phyloP scores from a whole-genome alignment of 2,329 filamentous ascomycete species.

The Hymenoscyphus albidus region DNA sequence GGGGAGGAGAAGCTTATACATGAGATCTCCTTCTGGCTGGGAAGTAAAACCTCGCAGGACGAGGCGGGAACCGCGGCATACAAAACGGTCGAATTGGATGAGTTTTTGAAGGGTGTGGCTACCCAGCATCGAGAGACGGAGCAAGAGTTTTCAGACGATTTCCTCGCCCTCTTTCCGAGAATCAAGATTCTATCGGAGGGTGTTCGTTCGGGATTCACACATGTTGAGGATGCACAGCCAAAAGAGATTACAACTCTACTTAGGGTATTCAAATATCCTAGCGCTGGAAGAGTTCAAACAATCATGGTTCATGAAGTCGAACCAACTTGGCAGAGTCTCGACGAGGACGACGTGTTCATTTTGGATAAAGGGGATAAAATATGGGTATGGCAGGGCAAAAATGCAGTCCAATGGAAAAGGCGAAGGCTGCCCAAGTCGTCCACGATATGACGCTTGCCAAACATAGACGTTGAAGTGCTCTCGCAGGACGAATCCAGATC shows the following conservation, averaged over 20 bases:
- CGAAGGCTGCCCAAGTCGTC: slow-evolving; percentile 63
- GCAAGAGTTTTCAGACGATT: slow-evolving; percentile 45
- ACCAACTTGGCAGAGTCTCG: slow-evolving; percentile 57
- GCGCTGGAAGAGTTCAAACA: slow-evolving; percentile 43
- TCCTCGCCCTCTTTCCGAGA: slow-evolving; percentile 56
- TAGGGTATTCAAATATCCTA: slow-evolving; percentile 56
- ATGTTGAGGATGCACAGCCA: slow-evolving; percentile 50
- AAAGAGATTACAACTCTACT: slow-evolving; percentile 50
- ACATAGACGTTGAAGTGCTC: slow-evolving; percentile 63
- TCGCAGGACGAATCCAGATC: slow-evolving; percentile 56
- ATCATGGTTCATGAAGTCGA: slow-evolving; percentile 62
- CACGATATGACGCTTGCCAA: slow-evolving; percentile 62
- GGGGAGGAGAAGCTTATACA: slow-evolving; percentile 49
- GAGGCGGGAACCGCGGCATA: slow-evolving; percentile 67
- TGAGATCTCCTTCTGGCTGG: slow-evolving; percentile 69
- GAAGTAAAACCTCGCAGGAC: slow-evolving; percentile 61
- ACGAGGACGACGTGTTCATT: slow-evolving; percentile 64
- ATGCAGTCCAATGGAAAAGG: slow-evolving; percentile 66
- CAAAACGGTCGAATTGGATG: slow-evolving; percentile 68
- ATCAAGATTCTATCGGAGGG: slow-evolving; percentile 59
- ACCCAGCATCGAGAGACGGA: slow-evolving; percentile 65
- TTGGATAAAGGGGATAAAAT: slow-evolving; percentile 61
- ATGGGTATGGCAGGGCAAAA: slow-evolving; percentile 66
- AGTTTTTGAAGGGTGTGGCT: slow-evolving; percentile 58
- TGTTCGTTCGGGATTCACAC: slow-evolving; percentile 58